phyloP scores from a whole-genome alignment of 140 eudicot species.

The Cichorium intybus region DNA sequence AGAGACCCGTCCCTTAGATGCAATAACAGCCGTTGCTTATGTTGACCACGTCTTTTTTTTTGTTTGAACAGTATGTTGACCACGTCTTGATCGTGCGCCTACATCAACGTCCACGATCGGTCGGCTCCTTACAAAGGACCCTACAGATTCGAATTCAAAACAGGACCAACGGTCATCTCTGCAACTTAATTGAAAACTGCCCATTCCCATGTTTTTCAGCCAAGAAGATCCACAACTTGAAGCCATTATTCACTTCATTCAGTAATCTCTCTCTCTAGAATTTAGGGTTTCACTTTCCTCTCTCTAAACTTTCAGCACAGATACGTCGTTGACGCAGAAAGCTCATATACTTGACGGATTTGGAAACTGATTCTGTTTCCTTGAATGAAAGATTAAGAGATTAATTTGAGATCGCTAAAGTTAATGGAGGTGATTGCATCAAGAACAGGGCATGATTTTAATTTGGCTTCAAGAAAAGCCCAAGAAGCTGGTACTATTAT shows the following conservation, averaged over 20 bases:
- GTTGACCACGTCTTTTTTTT: slow-evolving; percentile 20
- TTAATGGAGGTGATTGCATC: slow-evolving; percentile 58
- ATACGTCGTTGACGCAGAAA: background rate
- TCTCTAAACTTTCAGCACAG: background rate
- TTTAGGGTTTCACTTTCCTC: background rate
- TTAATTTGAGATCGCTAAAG: slow-evolving; percentile 20
- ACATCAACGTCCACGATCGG: slow-evolving; percentile 27
- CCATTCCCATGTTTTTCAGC: slow-evolving; percentile 17
- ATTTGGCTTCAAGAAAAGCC: slow-evolving; percentile 85
- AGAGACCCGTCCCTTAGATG: slow-evolving; percentile 1
- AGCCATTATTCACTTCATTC: slow-evolving; percentile 8
- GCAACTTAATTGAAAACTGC: slow-evolving; percentile 25
- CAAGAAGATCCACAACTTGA: slow-evolving; percentile 7
- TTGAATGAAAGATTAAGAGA: slow-evolving; percentile 24
- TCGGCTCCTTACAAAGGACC: slow-evolving; percentile 18
- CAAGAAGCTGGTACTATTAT: slow-evolving; percentile 73
- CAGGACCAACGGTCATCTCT: slow-evolving; percentile 51
- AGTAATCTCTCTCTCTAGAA: slow-evolving; percentile 10
- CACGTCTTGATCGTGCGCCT: slow-evolving; percentile 16
- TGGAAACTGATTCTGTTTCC: slow-evolving; percentile 9
- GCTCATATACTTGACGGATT: slow-evolving; percentile 4
- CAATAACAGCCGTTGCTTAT: slow-evolving; percentile 19
- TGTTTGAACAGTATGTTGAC: slow-evolving; percentile 20
- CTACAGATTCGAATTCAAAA: slow-evolving; percentile 79
- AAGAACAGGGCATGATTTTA: slow-evolving; percentile 46